Percentiles rank a stretch among this genome's conserved stretches.
phyloP scores from a whole-genome alignment of 2,329 filamentous ascomycete species.

The Pseudogymnoascus sp. region DNA sequence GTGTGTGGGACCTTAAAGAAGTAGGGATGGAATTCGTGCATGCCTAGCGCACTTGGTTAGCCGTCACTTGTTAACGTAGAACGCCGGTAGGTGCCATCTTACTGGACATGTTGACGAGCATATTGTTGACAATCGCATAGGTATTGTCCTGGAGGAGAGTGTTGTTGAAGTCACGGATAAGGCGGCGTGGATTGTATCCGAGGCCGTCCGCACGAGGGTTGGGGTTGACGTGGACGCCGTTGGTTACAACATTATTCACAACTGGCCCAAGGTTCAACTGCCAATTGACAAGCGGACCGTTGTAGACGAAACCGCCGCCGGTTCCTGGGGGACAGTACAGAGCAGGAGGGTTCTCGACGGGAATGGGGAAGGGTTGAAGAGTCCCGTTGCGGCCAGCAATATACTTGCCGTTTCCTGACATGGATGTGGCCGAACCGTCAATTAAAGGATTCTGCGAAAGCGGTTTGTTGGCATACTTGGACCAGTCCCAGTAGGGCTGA shows the following conservation, averaged over 20 bases:
- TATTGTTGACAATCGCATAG: constrained; percentile 28
- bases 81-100: neutral
- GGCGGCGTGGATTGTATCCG: constrained; percentile 30
- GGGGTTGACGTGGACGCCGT: neutral
- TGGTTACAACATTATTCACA: neutral
- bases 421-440: constrained; percentile 42
- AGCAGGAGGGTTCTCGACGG: neutral
- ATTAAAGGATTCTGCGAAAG: constrained; percentile 21
- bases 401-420: constrained; percentile 39
- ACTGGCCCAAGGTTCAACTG: neutral
- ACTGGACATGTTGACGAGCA: constrained; percentile 27
- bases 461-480: neutral
- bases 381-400: neutral
- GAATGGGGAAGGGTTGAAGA: neutral
- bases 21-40: constrained; percentile 20
- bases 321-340: neutral
- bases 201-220: constrained; percentile 18
- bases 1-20: neutral
- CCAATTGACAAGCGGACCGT: neutral
- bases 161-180: constrained; percentile 31
- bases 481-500: neutral
- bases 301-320: neutral
- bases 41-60: constrained; percentile 37
- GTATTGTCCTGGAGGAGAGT: constrained; percentile 26
- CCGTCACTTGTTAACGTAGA: constrained; percentile 24